Percentiles rank a stretch among this genome's conserved stretches.
Conservation (phyloP, 306 rosid genomes). For the Medicago lupulina region DNA sequence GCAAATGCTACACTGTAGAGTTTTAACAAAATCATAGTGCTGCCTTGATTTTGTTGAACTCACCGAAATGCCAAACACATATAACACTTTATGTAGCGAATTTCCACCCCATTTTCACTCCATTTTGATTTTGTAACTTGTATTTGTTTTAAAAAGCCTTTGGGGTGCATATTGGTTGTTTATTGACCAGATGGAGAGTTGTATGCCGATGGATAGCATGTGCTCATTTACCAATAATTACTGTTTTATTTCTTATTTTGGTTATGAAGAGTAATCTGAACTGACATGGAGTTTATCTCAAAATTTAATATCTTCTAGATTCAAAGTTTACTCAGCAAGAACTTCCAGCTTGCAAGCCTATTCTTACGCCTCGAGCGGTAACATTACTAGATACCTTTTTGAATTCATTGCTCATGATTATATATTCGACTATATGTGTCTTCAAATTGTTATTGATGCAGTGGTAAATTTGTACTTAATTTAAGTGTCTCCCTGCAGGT, state of each 20-base stretch:
- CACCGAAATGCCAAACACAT: neutral
- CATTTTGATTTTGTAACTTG: constrained; percentile 4
- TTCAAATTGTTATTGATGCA: constrained; percentile 6
- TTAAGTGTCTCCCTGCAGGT: constrained; percentile 59
- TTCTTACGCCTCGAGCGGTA: constrained; percentile 95
- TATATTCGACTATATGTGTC: neutral
- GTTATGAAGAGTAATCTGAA: constrained; percentile 10
- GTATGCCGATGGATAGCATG: neutral
- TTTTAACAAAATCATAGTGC: neutral
- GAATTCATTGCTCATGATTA: constrained; percentile 1
- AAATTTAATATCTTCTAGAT: constrained; percentile 56
- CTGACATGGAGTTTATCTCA: constrained; percentile 34
- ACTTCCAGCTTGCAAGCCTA: constrained; percentile 98
- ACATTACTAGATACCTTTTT: constrained; percentile 17
- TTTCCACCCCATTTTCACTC: neutral
- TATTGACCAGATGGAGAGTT: neutral
- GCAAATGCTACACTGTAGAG: no score
- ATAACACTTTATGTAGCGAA: constrained; percentile 7
- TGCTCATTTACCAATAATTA: neutral
- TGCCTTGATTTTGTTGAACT: neutral
- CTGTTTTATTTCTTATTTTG: neutral
- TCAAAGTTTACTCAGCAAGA: constrained; percentile 97
- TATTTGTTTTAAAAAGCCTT: constrained; percentile 13
- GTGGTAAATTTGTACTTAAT: neutral
- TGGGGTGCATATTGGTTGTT: neutral